phyloP scores from a whole-genome alignment of 2,329 filamentous ascomycete genomes.

The Volutella citrinella region DNA sequence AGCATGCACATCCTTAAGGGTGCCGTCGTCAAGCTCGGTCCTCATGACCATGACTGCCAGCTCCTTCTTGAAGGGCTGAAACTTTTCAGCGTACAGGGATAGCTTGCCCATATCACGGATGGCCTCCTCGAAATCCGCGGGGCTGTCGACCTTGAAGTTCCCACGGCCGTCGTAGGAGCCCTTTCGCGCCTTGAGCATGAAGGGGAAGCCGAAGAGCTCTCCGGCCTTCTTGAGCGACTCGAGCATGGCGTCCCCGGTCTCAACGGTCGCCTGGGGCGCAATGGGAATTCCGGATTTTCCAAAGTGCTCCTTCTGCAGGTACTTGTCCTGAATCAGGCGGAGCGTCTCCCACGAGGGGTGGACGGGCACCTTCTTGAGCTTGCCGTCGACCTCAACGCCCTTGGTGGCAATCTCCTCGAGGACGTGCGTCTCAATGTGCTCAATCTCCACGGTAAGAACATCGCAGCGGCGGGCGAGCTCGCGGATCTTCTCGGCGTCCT shows the following conservation, averaged over 20 bases:
- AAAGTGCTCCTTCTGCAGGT: constrained; percentile 80
- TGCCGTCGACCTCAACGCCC: constrained; percentile 51
- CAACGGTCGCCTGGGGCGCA: constrained; percentile 66
- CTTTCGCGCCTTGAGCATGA: constrained; percentile 89
- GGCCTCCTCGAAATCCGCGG: constrained; percentile 56
- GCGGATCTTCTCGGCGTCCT: constrained; percentile 73
- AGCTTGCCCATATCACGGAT: constrained; percentile 66
- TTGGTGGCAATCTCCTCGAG: constrained; percentile 75
- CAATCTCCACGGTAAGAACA: constrained; percentile 88
- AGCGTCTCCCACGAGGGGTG: constrained; percentile 86
- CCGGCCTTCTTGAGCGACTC: constrained; percentile 63
- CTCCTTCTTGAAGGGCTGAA: constrained; percentile 81
- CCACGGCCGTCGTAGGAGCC: constrained; percentile 90
- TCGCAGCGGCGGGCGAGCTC: constrained; percentile 75
- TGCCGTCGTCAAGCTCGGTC: constrained; percentile 65
- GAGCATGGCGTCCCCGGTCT: constrained; percentile 49
- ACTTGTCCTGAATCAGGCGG: constrained; percentile 91
- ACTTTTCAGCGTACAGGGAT: constrained; percentile 85
- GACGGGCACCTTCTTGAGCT: constrained; percentile 53
- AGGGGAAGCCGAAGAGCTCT: constrained; percentile 69
- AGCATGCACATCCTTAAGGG: constrained; percentile 54
- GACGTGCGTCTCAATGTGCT: constrained; percentile 89
- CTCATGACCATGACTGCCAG: constrained; percentile 93
- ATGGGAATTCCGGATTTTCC: constrained; percentile 65
- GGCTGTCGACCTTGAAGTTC: constrained; percentile 50